phyloP scores from a whole-genome alignment of 768 basidiomycete species.

The Lactifluus piperatus region DNA sequence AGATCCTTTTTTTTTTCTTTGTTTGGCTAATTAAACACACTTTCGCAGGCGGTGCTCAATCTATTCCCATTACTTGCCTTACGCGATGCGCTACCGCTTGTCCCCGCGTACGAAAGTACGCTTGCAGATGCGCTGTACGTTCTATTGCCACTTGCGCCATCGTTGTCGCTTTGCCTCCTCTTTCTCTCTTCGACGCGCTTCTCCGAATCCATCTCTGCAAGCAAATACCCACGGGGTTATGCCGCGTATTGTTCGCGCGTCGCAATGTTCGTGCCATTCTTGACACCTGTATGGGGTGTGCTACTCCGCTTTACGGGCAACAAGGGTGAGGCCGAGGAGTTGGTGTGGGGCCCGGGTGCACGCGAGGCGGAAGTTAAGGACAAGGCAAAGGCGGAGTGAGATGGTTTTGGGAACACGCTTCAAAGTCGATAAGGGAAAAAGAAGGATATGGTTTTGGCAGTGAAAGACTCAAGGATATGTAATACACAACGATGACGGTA shows the following conservation, averaged over 20 bases:
- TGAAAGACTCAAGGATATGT: not conserved
- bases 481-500: not conserved
- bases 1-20: too few species aligned
- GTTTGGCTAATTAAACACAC: too few species aligned
- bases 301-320: constrained; percentile 32
- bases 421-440: too few species aligned
- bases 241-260: constrained; percentile 67
- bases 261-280: constrained; percentile 60
- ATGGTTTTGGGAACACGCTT: not conserved
- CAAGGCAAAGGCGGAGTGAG: constrained; percentile 21
- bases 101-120: constrained; percentile 21
- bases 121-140: constrained; percentile 22
- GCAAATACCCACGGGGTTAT: constrained; percentile 70
- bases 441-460: not conserved
- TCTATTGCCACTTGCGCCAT: constrained; percentile 40
- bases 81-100: constrained; percentile 12
- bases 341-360: constrained; percentile 33
- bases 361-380: constrained; percentile 20
- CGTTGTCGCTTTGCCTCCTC: constrained; percentile 53
- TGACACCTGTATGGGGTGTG: constrained; percentile 38
- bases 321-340: constrained; percentile 31
- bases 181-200: constrained; percentile 73
- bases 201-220: constrained; percentile 69
- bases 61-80: constrained; percentile 53
- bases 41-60: constrained; percentile 52